phyloP scores from a whole-genome alignment of 2,329 filamentous ascomycete species.

The Beauveria bassiana region DNA sequence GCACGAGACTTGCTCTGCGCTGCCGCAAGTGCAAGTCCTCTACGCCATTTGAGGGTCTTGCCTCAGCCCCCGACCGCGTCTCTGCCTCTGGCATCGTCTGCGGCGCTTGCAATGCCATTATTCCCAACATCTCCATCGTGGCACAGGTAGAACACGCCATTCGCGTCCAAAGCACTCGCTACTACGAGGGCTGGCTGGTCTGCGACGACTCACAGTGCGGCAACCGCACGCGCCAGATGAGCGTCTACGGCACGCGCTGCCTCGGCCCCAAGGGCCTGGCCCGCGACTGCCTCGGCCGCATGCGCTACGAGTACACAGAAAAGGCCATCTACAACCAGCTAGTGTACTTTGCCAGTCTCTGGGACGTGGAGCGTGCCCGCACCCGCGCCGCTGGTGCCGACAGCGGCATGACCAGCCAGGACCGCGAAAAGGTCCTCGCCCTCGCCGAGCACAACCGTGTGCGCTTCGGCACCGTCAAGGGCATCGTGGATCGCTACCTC shows the following conservation, averaged over 20 bases:
- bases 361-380: slow-evolving; percentile 80
- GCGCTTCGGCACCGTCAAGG: slow-evolving; percentile 68
- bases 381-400: slow-evolving; percentile 40
- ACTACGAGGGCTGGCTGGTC: slow-evolving; percentile 87
- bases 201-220: slow-evolving; percentile 87
- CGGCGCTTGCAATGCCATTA: slow-evolving; percentile 54
- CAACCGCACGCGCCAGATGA: slow-evolving; percentile 82
- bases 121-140: slow-evolving; percentile 66
- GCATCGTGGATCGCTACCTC: slow-evolving; percentile 73
- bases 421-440: slow-evolving; percentile 58
- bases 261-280: slow-evolving; percentile 80
- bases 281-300: slow-evolving; percentile 74
- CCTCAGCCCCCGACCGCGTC: slow-evolving; percentile 48
- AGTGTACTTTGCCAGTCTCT: slow-evolving; percentile 75
- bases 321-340: slow-evolving; percentile 93
- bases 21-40: slow-evolving; percentile 73
- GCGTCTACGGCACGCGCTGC: slow-evolving; percentile 84
- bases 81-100: slow-evolving; percentile 72
- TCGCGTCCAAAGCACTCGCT: slow-evolving; percentile 66
- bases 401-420: slow-evolving; percentile 38
- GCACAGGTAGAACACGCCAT: slow-evolving; percentile 84
- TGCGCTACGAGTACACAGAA: slow-evolving; percentile 82
- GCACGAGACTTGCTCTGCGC: slow-evolving; percentile 65
- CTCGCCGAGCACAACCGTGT: slow-evolving; percentile 76
- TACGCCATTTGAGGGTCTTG: slow-evolving; percentile 70